Evolutionary conservation across 352 stramenopile genomes (phyloP), one percentile per base, ranked within the genome.

Genomic region (Globisporangium irregulare): DNA sequence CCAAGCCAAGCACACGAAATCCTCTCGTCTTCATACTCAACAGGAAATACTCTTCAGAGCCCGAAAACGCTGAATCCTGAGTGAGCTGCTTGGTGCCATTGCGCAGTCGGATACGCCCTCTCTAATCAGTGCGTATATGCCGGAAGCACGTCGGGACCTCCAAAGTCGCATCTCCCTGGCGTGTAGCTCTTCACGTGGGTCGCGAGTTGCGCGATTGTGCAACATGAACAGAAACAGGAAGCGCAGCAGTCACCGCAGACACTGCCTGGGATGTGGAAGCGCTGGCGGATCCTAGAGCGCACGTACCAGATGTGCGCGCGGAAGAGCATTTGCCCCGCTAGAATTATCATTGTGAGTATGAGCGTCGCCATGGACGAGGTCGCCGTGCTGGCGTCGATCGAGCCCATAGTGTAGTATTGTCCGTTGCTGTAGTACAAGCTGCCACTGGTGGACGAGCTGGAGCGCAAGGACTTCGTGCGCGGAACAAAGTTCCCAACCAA

Each of bases 101-200:
- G 2, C 9, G 9, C 34, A 41, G 34, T 15, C 34, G 9, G 14
- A 41, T 14, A 14, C 34, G 34, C 9, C 34, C 36, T 43, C 43
- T 20, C 5, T 18, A 2, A 14, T 34, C 10, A 34, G 51, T 57
- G 22, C 14, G 22, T 29, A n/a, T 57, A 57, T 15, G 51, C 51
- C 22, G 51, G 51, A 4, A 57, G 51, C 1, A 57, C 22, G n/a
- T 57, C 51, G 10, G 51, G 51, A 0, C n/a, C n/a, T 12, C n/a
- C 20, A 56, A 56, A 56, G n/a, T 4, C 9, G 24, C 24, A 27
- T 12, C 14, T 58, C 4, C 54, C 54, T 3, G 25, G 27, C 1
- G 54, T 41, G 54, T 38, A 59, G 54, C 54, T 59, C 25, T 36
- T 41, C 25, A 59, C 34, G 15, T 59, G 53, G 25, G 22, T 38